Evolutionary conservation across 331 rosid species (phyloP), one percentile per base, ranked within the genome.

Genomic region (Telfairia occidentalis): DNA sequence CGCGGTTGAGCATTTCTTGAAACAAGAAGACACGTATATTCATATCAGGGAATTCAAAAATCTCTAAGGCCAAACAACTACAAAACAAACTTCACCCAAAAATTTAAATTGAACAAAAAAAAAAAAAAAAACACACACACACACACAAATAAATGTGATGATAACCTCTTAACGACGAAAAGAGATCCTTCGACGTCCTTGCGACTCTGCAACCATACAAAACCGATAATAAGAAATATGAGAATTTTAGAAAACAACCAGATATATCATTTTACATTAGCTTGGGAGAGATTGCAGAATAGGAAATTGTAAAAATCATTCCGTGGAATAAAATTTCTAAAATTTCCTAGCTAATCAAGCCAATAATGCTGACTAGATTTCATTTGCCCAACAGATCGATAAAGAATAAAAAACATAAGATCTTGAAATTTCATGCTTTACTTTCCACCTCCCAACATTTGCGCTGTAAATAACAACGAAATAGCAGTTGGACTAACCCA

Each of bases 121-220:
- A 28, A 29, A 73, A 67, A 7, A 61, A 0, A 26, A 35, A 73
- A 60, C 2, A 34, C 28, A n/a, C n/a, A n/a, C n/a, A n/a, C n/a
- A n/a, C n/a, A n/a, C n/a, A n/a, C n/a, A n/a, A n/a, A 5, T 52
- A 42, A 24, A 70, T 35, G 0, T 40, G 48, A 53, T 73, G 21
- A 38, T 30, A 52, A 94, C 98, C 98, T 91, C 84, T 94, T 88
- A 26, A 94, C 98, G 28, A 94, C 98, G 55, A 94, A 94, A 67
- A 94, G 98, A 83, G 98, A 91, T 81, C 98, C 98, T 88, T 91
- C 98, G 34, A 94, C 98, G 79, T 94, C 95, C 87, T 91, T 94
- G 61, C 98, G 98, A 87, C 98, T 91, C 97, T 92, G 73, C 72
- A 86, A 74, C 76, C 80, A 71, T 34, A 74, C 37, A 76, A 21